A percentile compares a stretch with the other conserved stretches of the same genome.
Evolutionary conservation across 1,139 yeast genomes (phyloP).

Genomic region (Saccharomyces hybrid): DNA sequence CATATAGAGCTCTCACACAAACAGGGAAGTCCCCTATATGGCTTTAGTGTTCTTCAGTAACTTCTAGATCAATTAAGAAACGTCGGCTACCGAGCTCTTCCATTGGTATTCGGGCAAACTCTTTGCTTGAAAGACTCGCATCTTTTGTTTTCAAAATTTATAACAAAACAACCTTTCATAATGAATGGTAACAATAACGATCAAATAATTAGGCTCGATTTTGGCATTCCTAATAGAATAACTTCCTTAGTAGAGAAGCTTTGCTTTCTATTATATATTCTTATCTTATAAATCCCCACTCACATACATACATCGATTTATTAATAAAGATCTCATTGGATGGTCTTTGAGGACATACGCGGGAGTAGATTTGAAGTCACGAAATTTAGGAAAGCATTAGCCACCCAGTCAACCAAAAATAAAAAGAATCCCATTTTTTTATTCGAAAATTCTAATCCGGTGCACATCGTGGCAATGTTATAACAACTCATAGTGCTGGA

Average conservation of each 20-base stretch:
- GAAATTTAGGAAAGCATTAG: too few species aligned
- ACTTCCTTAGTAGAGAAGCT: not conserved
- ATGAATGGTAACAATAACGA: not conserved
- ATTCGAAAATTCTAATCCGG: not conserved
- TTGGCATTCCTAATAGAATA: not conserved
- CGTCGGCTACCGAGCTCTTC: not conserved
- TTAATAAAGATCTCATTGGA: not conserved
- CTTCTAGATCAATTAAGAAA: not conserved
- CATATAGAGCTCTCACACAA: too few species aligned
- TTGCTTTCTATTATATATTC: not conserved
- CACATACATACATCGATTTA: not conserved
- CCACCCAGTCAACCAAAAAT: too few species aligned
- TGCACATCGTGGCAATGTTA: not conserved
- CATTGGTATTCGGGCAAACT: not conserved
- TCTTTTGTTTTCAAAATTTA: too few species aligned
- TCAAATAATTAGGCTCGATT: not conserved
- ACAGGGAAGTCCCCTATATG: too few species aligned
- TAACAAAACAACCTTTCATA: too few species aligned
- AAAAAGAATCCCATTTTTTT: too few species aligned
- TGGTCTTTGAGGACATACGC: not conserved
- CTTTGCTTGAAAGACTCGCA: too few species aligned
- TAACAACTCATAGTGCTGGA: constrained; percentile 31
- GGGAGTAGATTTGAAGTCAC: too few species aligned
- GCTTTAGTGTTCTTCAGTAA: too few species aligned
- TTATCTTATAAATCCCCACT: not conserved